Evolutionary conservation across 2,329 filamentous ascomycete species (phyloP).

Genomic region (Knufia petricola): DNA sequence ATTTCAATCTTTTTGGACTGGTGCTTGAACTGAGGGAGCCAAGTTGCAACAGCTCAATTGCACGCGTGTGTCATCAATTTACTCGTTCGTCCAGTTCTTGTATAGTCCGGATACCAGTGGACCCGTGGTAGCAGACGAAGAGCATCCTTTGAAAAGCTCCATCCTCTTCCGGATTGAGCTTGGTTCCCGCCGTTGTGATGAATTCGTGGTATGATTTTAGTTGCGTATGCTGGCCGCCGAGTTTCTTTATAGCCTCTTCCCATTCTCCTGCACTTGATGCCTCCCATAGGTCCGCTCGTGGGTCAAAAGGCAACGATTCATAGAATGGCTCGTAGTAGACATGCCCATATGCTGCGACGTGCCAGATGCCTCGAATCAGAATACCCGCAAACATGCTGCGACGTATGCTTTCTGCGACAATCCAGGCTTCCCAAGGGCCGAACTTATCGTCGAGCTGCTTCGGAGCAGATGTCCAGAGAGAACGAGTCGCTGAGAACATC

Average conservation of each 20-base stretch:
- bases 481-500: slow-evolving; percentile 11
- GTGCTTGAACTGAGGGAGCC: not conserved
- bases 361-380: slow-evolving; percentile 13
- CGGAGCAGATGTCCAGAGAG: slow-evolving; percentile 12
- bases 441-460: slow-evolving; percentile 10
- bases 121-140: slow-evolving; percentile 13
- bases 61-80: not conserved
- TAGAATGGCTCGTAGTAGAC: slow-evolving; percentile 17
- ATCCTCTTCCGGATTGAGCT: slow-evolving; percentile 14
- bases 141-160: slow-evolving; percentile 17
- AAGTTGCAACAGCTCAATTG: not conserved
- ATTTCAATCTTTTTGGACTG: not conserved
- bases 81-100: slow-evolving; percentile 1
- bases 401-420: slow-evolving; percentile 16
- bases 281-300: slow-evolving; percentile 19
- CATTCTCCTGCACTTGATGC: slow-evolving; percentile 16
- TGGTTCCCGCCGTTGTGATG: slow-evolving; percentile 12
- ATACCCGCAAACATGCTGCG: slow-evolving; percentile 14
- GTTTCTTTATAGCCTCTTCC: slow-evolving; percentile 9
- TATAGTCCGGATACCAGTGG: not conserved
- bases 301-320: slow-evolving; percentile 18
- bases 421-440: slow-evolving; percentile 18
- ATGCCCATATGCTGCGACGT: slow-evolving; percentile 12
- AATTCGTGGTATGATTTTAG: slow-evolving; percentile 20
- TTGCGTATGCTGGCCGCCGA: slow-evolving; percentile 13